Conservation (phyloP, 768 basidiomycete species). For the Stropharia rugosoannulata region DNA sequence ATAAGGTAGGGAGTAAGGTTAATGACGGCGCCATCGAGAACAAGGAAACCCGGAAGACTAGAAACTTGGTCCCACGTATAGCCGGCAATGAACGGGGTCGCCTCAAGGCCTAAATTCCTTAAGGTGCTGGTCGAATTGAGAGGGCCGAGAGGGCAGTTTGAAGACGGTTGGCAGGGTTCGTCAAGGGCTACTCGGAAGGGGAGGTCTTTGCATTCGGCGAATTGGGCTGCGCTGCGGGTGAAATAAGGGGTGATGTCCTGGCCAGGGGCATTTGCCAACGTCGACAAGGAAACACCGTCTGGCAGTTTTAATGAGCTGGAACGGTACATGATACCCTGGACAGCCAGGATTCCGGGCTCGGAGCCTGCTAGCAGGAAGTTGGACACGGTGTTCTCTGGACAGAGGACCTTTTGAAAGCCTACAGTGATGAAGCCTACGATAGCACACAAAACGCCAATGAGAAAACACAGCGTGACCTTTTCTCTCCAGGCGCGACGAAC, state of each 20-base stretch:
- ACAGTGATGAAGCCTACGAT: constrained; percentile 90
- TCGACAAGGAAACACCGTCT: constrained; percentile 53
- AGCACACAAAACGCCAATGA: constrained; percentile 77
- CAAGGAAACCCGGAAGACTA: constrained; percentile 69
- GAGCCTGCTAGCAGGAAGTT: constrained; percentile 57
- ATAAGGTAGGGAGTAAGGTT: constrained; percentile 87
- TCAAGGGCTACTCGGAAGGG: constrained; percentile 71
- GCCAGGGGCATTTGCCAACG: constrained; percentile 60
- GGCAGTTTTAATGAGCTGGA: constrained; percentile 54
- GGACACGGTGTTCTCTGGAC: constrained; percentile 57
- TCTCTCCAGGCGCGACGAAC: constrained; percentile 95
- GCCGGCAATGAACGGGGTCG: constrained; percentile 72
- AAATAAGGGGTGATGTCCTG: constrained; percentile 92
- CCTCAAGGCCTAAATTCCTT: constrained; percentile 56
- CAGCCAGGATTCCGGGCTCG: constrained; percentile 61
- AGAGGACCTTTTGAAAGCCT: constrained; percentile 90
- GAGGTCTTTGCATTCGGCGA: constrained; percentile 60
- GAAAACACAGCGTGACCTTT: constrained; percentile 90
- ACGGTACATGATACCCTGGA: constrained; percentile 80
- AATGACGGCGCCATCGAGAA: constrained; percentile 91
- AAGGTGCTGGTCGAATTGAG: constrained; percentile 59
- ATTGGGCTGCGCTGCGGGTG: constrained; percentile 64
- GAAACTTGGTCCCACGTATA: constrained; percentile 92
- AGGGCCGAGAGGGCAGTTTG: constrained; percentile 66
- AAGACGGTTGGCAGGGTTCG: constrained; percentile 59